A percentile compares a stretch with the other conserved stretches of the same genome.
phyloP scores from a whole-genome alignment of 306 rosid species.

The Lathyrus aphaca region DNA sequence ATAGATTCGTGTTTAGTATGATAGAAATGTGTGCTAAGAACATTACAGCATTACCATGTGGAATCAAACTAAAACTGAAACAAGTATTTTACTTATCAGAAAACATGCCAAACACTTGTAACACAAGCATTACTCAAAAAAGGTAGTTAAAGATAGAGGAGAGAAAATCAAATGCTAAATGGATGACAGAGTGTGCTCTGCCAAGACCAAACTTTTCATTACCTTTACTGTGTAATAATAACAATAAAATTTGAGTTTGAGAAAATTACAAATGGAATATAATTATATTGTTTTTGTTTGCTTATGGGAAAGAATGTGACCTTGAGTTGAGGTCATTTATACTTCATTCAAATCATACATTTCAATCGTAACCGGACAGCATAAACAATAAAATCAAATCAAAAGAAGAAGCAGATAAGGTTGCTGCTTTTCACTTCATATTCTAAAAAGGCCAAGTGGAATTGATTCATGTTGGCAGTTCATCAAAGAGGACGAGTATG shows the following conservation, averaged over 20 bases:
- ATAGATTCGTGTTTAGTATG: no score
- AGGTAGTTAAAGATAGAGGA: no score
- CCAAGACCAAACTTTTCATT: constrained; percentile 3
- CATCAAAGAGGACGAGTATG: constrained; percentile 77
- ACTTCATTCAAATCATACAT: constrained; percentile 38
- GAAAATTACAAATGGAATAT: constrained; percentile 40
- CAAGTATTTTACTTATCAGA: no score
- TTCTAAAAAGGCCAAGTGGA: constrained; percentile 29
- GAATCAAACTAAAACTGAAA: no score
- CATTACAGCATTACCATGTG: no score
- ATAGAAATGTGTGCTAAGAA: no score
- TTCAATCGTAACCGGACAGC: constrained; percentile 4
- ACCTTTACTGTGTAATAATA: constrained; percentile 27
- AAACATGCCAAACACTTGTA: no score
- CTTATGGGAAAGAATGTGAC: constrained; percentile 72
- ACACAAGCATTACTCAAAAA: no score
- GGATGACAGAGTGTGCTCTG: background rate
- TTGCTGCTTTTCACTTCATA: constrained; percentile 32
- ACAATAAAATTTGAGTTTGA: constrained; percentile 29
- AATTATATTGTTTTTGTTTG: constrained; percentile 25
- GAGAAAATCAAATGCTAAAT: background rate
- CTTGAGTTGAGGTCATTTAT: constrained; percentile 78
- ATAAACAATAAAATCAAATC: constrained; percentile 27
- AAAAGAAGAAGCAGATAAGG: constrained; percentile 37
- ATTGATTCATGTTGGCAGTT: background rate